Evolutionary conservation across 2,329 filamentous ascomycete genomes (phyloP).

Genomic region (Aspergillus sp.): DNA sequence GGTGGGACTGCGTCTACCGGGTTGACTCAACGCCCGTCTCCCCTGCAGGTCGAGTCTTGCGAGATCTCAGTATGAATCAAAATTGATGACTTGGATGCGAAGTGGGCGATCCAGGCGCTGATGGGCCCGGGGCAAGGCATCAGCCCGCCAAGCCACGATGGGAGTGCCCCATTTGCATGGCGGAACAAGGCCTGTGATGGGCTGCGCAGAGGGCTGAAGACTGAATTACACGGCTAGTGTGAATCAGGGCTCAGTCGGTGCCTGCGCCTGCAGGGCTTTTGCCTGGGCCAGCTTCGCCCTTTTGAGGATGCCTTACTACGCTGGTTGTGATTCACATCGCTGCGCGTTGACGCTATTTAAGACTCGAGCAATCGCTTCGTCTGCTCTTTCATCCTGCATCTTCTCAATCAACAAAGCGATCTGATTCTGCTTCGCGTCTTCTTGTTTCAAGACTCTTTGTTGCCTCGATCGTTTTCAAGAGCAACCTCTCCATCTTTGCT

Average conservation of each 20-base stretch:
- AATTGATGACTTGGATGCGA: background rate
- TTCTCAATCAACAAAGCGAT: no score
- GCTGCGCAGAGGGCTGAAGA: background rate
- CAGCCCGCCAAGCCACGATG: background rate
- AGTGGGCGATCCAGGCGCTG: background rate
- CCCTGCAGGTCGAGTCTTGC: background rate
- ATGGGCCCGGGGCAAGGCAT: background rate
- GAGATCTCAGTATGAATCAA: background rate
- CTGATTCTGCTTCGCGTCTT: no score
- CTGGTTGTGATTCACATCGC: background rate
- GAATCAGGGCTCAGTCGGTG: background rate
- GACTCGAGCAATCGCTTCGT: background rate
- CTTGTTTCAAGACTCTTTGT: no score
- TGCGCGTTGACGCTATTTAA: background rate
- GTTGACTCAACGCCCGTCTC: background rate
- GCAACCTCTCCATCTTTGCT: no score
- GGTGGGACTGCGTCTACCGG: background rate
- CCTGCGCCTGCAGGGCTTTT: background rate
- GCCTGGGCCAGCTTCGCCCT: background rate
- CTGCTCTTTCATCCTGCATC: background rate
- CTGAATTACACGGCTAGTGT: background rate
- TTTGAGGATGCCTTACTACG: background rate
- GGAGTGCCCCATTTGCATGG: background rate
- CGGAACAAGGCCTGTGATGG: no score
- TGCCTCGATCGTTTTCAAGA: no score